Evolutionary conservation across 1,284 basidiomycete genomes (phyloP), one percentile per base, ranked within the genome.

Genomic region (Singerocomus rubriflavus): DNA sequence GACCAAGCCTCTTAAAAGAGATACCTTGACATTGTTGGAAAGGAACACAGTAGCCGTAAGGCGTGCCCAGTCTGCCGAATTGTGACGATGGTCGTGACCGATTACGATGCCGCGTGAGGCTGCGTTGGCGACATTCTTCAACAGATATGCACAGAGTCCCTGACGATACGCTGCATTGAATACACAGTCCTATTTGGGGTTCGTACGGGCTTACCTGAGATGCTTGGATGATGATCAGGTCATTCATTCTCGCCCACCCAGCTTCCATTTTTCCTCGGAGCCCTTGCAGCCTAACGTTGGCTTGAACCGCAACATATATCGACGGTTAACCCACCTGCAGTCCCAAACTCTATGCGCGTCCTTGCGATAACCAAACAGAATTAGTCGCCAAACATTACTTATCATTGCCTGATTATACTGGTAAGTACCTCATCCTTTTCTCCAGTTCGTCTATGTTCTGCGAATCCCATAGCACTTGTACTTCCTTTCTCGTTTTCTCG

Each of bases 201-300:
- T 27, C 30, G 44, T 5, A 34, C n/a, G 14, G 29, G 42, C 57
- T 40, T 43, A 82, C 89, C 74, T 92, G 88, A 14, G 88, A 89
- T 6, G 90, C 80, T 62, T 93, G 91, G 35, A 91, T 84, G 46
- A 93, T 74, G 41, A 83, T 88, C 46, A 93, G 69, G 65, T 92
- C 88, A 64, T 93, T 93, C 88, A 93, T 93, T 46, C 86, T 78
- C 17, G 85, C 76, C 79, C 85, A 92, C 2, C 91, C 91, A 8
- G 90, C 89, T 61, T 89, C 85, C 91, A 93, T 93, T 55, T 72
- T 76, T 5, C 85, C 91, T 58, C 91, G 72, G 14, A 93, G 73
- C 44, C 90, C 91, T 62, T 88, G 56, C 30, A 42, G 27, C 30
- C 35, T 46, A 47, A 30, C 12, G 43, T 57, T 30, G 38, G 46